phyloP scores from a whole-genome alignment of 2,329 filamentous ascomycete species.

The Xylariaceae sp. region DNA sequence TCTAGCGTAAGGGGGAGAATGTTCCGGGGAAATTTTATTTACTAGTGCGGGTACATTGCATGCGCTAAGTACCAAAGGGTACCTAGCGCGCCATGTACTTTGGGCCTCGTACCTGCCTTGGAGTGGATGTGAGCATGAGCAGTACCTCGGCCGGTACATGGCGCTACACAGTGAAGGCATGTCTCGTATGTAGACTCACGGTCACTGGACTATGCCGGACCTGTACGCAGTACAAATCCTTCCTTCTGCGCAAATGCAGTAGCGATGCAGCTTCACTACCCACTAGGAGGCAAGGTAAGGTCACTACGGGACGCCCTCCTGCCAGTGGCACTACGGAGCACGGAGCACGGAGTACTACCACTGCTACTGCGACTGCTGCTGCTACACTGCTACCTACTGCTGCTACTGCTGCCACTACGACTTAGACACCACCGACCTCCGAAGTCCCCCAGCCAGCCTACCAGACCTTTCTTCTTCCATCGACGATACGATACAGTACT shows the following conservation, averaged over 20 bases:
- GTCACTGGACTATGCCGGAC: background rate
- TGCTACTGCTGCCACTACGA: too few species aligned
- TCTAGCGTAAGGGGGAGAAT: slow-evolving; percentile 26
- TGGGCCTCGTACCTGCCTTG: background rate
- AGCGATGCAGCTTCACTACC: background rate
- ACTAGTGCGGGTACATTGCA: slow-evolving; percentile 14
- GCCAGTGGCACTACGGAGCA: too few species aligned
- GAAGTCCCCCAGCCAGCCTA: background rate
- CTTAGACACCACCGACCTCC: background rate
- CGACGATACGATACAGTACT: too few species aligned
- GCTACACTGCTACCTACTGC: too few species aligned
- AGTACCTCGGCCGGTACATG: background rate
- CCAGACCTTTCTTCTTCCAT: too few species aligned
- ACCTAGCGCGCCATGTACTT: background rate
- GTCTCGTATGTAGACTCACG: background rate
- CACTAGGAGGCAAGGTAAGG: background rate
- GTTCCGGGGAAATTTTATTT: slow-evolving; percentile 31
- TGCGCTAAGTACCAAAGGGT: background rate
- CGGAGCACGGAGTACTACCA: too few species aligned
- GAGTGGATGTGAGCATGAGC: background rate
- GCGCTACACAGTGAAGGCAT: background rate
- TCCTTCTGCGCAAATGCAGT: background rate
- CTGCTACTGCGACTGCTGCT: too few species aligned
- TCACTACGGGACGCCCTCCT: too few species aligned
- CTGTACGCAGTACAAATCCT: background rate